Conservation (phyloP, 2,329 filamentous ascomycete genomes). For the Epichloe amarillans region DNA sequence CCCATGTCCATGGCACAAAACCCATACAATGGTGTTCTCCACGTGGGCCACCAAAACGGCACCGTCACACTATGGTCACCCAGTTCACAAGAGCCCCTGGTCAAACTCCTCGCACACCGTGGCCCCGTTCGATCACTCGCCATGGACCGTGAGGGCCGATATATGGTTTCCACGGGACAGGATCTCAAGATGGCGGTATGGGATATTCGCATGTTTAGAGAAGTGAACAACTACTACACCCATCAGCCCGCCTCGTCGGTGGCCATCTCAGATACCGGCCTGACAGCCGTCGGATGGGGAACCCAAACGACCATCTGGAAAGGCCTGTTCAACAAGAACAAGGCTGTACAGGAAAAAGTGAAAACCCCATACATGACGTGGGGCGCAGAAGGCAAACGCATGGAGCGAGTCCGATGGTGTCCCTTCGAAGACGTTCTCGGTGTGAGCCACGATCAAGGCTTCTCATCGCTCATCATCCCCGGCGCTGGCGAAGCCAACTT, state of each 20-base stretch:
- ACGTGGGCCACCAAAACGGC: constrained; percentile 90
- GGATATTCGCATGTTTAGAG: constrained; percentile 89
- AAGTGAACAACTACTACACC: constrained; percentile 81
- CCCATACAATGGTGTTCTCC: constrained; percentile 79
- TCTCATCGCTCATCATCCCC: constrained; percentile 79
- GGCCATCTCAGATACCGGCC: constrained; percentile 74
- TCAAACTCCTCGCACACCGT: constrained; percentile 80
- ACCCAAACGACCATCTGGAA: constrained; percentile 86
- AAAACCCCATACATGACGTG: constrained; percentile 86
- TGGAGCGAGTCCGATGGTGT: constrained; percentile 81
- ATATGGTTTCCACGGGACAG: constrained; percentile 90
- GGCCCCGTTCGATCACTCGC: constrained; percentile 79
- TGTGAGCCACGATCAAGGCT: constrained; percentile 70
- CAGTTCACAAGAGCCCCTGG: constrained; percentile 71
- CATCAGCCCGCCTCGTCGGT: constrained; percentile 71
- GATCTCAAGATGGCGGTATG: constrained; percentile 88
- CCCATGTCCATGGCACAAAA: constrained; percentile 80
- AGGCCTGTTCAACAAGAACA: constrained; percentile 67
- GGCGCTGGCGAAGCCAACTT: constrained; percentile 96
- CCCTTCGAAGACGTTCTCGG: constrained; percentile 91
- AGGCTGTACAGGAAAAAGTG: constrained; percentile 60
- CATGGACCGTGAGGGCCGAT: constrained; percentile 78
- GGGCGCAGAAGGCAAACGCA: constrained; percentile 70
- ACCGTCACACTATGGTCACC: constrained; percentile 93
- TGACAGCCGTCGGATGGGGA: constrained; percentile 84